These are phyloP conservation scores for Tilletia setariae DNA, from an alignment of 1,284 basidiomycete genomes.

Conservation along the genomic window DNA sequence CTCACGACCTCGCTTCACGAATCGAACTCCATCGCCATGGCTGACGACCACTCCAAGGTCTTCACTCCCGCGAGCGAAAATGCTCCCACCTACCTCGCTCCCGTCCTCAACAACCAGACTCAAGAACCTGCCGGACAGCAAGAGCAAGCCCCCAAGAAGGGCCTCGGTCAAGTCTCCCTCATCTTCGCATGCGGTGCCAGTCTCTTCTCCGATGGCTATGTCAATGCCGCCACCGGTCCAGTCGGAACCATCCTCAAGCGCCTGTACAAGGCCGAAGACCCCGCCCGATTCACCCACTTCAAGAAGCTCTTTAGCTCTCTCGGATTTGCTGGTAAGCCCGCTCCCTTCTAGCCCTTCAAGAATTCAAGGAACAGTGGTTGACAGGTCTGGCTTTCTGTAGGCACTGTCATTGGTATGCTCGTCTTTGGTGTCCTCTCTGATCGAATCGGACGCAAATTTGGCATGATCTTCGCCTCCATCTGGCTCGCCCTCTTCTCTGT, in stretches of 20 bases:
- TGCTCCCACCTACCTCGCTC: neutral
- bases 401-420: constrained; percentile 66
- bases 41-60: neutral
- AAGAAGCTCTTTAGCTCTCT: constrained; percentile 40
- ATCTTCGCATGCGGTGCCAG: constrained; percentile 40
- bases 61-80: neutral
- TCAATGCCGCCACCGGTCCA: constrained; percentile 37
- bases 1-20: neutral
- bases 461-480: constrained; percentile 63
- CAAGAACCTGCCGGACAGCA: neutral
- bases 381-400: no score
- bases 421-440: constrained; percentile 61
- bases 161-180: constrained; percentile 12
- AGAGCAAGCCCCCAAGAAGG: neutral
- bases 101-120: neutral
- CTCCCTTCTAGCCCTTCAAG: no score
- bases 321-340: constrained; percentile 55
- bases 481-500: constrained; percentile 43
- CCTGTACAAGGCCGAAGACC: constrained; percentile 18
- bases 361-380: no score
- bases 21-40: neutral
- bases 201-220: constrained; percentile 50
- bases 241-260: constrained; percentile 36
- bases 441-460: neutral
- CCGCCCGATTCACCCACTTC: constrained; percentile 27